Percentiles rank a stretch among this genome's conserved stretches.
phyloP scores from a whole-genome alignment of 2,329 filamentous ascomycete genomes.

The Phaeosphaeriaceae sp. region DNA sequence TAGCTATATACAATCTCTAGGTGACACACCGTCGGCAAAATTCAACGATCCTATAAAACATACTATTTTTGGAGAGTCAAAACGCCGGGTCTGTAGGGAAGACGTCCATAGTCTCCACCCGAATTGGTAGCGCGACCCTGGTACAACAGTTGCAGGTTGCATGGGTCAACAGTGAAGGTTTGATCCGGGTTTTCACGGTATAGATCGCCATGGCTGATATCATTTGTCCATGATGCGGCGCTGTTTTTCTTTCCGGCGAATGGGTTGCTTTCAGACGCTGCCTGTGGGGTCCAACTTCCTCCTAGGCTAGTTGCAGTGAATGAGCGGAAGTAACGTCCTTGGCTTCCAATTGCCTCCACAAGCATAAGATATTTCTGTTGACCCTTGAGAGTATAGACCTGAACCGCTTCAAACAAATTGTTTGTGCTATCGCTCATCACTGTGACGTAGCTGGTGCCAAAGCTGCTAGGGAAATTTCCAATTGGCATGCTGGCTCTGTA shows the following conservation, averaged over 20 bases:
- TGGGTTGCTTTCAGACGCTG: slow-evolving; percentile 61
- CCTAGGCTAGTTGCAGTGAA: slow-evolving; percentile 65
- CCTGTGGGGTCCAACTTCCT: slow-evolving; percentile 66
- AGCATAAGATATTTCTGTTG: slow-evolving; percentile 69
- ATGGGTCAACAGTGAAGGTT: slow-evolving; percentile 67
- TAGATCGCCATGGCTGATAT: slow-evolving; percentile 71
- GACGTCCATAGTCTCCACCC: slow-evolving; percentile 53
- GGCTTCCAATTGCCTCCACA: slow-evolving; percentile 66
- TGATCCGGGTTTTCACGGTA: slow-evolving; percentile 64
- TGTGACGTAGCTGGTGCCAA: slow-evolving; percentile 59
- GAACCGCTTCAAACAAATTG: slow-evolving; percentile 70
- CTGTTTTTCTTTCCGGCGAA: slow-evolving; percentile 73
- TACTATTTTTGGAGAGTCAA: slow-evolving; percentile 53
- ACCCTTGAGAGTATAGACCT: slow-evolving; percentile 68
- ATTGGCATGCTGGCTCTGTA: slow-evolving; percentile 70
- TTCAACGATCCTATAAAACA: too few species aligned
- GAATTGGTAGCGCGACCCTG: slow-evolving; percentile 60
- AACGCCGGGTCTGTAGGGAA: slow-evolving; percentile 64
- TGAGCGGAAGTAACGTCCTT: slow-evolving; percentile 69
- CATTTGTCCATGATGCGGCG: slow-evolving; percentile 69
- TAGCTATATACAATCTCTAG: too few species aligned
- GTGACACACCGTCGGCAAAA: too few species aligned
- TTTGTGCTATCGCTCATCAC: slow-evolving; percentile 61
- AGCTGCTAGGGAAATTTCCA: slow-evolving; percentile 65
- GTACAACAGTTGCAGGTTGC: slow-evolving; percentile 70